A percentile compares a stretch with the other conserved stretches of the same genome.
Conservation (phyloP, 2,329 filamentous ascomycete genomes). For the Cladosporium oxysporum region DNA sequence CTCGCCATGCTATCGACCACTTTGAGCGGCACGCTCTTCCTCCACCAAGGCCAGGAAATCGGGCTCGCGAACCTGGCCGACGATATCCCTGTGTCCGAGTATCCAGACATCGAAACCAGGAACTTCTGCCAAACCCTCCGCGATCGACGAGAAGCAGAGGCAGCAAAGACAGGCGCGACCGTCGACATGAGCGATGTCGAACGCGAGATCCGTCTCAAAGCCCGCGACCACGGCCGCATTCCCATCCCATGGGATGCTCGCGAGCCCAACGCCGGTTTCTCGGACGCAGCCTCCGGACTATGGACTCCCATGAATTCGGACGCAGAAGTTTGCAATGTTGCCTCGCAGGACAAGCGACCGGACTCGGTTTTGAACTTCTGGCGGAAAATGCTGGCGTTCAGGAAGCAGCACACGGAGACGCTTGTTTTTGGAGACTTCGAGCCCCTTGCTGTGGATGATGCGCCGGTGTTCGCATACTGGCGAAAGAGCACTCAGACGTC, state of each 20-base stretch:
- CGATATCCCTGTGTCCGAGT: slow-evolving; percentile 35
- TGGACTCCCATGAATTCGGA: slow-evolving; percentile 30
- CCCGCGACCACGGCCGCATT: slow-evolving; percentile 68
- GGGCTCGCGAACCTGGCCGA: slow-evolving; percentile 58
- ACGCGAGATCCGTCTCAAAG: slow-evolving; percentile 57
- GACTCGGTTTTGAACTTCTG: slow-evolving; percentile 26
- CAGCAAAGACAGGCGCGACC: background rate
- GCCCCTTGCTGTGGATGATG: slow-evolving; percentile 21
- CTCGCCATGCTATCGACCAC: slow-evolving; percentile 36
- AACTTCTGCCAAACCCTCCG: slow-evolving; percentile 53
- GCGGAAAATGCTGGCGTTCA: slow-evolving; percentile 23
- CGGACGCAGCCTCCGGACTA: slow-evolving; percentile 14
- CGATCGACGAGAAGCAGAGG: slow-evolving; percentile 22
- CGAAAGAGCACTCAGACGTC: slow-evolving; percentile 8
- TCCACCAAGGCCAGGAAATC: slow-evolving; percentile 67
- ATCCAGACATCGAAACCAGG: slow-evolving; percentile 53
- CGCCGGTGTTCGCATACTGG: slow-evolving; percentile 26
- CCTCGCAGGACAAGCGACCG: slow-evolving; percentile 15
- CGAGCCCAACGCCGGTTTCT: slow-evolving; percentile 23
- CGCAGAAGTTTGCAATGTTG: slow-evolving; percentile 24
- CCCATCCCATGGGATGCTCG: slow-evolving; percentile 67
- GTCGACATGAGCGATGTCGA: slow-evolving; percentile 44
- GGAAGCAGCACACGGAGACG: slow-evolving; percentile 21
- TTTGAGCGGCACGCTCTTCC: slow-evolving; percentile 52
- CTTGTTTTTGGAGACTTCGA: slow-evolving; percentile 27